Base-by-base conservation (phyloP, 2,329 filamentous ascomycete species). In the Aureobasidium sp. region DNA sequence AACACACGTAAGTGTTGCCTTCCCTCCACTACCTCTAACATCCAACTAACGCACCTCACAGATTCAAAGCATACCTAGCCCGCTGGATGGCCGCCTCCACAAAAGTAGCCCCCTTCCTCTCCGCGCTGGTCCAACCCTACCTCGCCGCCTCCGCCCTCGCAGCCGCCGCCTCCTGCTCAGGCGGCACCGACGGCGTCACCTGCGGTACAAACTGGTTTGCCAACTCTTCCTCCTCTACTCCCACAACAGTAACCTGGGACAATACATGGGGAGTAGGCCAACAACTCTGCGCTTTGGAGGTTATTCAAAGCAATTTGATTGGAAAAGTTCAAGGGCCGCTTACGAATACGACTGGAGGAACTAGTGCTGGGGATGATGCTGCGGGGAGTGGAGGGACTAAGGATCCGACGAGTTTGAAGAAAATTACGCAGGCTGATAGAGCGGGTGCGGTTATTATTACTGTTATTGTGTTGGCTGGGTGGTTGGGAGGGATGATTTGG, bases 381-480 rank as follows among this genome's bases (percentile, higher is more conserved):
- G 76, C 74, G 16, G 75, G 75, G 59, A 67, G 73, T 10, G 68
- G 69, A 49, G 67, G 63, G 54, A 64, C 65, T 39, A 64, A 67
- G 13, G 66, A 72, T 13, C 68, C 67, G 34, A 67, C 62, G 13
- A 67, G 61, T 4, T 69, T 69, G 62, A 66, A 71, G 36, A 64
- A 74, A 1, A 79, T 86, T 39, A 83, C 82, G 3, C 78, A 78
- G 1, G 84, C 79, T 6, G 89, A 92, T 69, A 82, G 78, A 64
- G 87, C 83, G 5, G 90, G 88, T 10, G 89, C 88, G 41, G 82
- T 82, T 16, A 81, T 90, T 64, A 65, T 84, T 50, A 91, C 88
- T 0, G 71, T 82, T 2, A 49, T 85, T 5, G 72, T 86, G 3
- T 70, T 89, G 1, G 69, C 78, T 5, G 74, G 77, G 5, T 75